Evolutionary conservation across 139 green algal species (phyloP).

Genomic region (Chlamydomonas sp.): DNA sequence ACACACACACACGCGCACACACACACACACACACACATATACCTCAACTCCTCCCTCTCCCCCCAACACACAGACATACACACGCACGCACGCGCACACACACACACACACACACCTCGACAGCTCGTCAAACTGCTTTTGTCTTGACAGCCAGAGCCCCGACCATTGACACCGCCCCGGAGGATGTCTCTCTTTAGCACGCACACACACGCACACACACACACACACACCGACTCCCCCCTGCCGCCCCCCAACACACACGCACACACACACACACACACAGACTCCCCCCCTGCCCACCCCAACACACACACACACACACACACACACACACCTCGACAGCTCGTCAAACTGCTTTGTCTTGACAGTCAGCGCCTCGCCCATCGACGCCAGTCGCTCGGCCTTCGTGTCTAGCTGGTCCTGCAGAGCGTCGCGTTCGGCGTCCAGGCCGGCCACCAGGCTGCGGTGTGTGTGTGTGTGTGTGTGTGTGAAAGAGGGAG

Average conservation of each 20-base stretch:
- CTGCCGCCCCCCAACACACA: too few relatives aligned
- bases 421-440: too few relatives aligned
- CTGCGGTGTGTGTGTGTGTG: too few relatives aligned
- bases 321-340: background rate
- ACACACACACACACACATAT: background rate
- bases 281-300: too few relatives aligned
- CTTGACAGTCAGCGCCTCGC: conserved; percentile 20
- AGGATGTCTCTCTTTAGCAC: background rate
- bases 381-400: conserved; percentile 26
- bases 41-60: background rate
- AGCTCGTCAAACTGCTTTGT: conserved; percentile 27
- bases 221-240: too few relatives aligned
- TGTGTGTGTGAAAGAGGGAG: too few relatives aligned
- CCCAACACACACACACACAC: too few relatives aligned
- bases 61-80: background rate
- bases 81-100: too few relatives aligned
- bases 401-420: conserved; percentile 43
- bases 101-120: background rate
- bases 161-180: background rate
- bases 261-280: too few relatives aligned
- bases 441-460: too few relatives aligned
- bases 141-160: too few relatives aligned
- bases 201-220: background rate
- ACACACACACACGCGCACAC: background rate
- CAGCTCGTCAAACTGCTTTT: background rate